Conservation (phyloP, 257 asterid species). For the Ehretia macrophylla region DNA sequence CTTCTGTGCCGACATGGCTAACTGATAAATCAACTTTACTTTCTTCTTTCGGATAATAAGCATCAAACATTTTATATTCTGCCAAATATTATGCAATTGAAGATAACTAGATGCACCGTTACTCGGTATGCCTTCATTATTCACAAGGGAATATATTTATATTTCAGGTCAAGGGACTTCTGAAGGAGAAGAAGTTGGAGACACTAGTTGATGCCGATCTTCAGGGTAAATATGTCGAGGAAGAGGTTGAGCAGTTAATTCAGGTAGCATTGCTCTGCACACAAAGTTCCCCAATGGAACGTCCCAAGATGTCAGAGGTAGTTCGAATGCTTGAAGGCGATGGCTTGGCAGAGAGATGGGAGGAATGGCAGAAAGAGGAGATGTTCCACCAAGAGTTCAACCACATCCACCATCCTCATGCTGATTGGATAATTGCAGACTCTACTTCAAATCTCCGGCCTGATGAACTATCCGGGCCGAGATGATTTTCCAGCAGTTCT, state of each 20-base stretch:
- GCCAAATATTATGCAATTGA: too few species aligned
- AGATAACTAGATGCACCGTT: too few species aligned
- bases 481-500: conserved; percentile 27
- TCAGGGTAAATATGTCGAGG: conserved; percentile 57
- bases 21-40: too few species aligned
- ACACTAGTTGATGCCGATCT: conserved; percentile 73
- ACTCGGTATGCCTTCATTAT: too few species aligned
- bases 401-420: conserved; percentile 35
- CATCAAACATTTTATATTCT: too few species aligned
- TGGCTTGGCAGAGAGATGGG: conserved; percentile 96
- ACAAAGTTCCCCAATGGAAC: conserved; percentile 60
- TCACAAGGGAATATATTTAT: background rate
- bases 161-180: conserved; percentile 76
- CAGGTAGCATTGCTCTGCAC: conserved; percentile 95
- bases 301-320: conserved; percentile 93
- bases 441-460: conserved; percentile 67
- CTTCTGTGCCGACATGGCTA: too few species aligned
- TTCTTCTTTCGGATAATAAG: too few species aligned
- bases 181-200: conserved; percentile 73
- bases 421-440: conserved; percentile 62
- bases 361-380: conserved; percentile 93
- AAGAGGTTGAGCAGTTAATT: conserved; percentile 78
- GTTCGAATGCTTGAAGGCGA: conserved; percentile 94
- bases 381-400: conserved; percentile 62
- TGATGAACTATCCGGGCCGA: conserved; percentile 86